Evolutionary conservation across 176 grass and related monocot genomes (phyloP), one percentile per base, ranked within the genome.

Genomic region (Puya raimondii): DNA sequence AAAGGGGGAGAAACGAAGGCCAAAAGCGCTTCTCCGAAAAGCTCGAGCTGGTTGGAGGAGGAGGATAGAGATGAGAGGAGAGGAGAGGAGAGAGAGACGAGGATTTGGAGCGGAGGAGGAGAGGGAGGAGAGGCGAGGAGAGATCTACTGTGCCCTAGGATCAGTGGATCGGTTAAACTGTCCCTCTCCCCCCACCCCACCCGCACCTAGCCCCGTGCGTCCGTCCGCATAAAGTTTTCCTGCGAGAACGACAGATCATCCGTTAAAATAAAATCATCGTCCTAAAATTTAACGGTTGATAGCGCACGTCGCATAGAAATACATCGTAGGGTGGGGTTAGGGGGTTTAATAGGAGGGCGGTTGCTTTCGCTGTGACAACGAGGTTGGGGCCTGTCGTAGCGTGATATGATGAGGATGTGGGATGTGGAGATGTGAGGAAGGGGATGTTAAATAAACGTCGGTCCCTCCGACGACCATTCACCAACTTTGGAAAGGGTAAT

Each of bases 161-260:
- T 49, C 75, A 69, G 65, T 77, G 29, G 6, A 69, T 51, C 42
- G n/a, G 75, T 59, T 63, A 69, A 68, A 67, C 12, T 49, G 51
- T 50, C 75, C 65, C 65, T 16, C 2, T 17, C 48, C 17, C n/a
- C 8, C 2, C 25, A 26, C 25, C 25, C 25, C 2, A 26, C 25
- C 12, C 53, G 0, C 33, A 17, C 13, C n/a, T 57, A 17, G 12
- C 12, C 53, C 53, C n/a, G 17, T 57, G 53, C 33, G 12, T n/a
- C 53, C 16, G n/a, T 61, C 56, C 56, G 17, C n/a, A 61, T 61
- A 22, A 10, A 9, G 6, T 17, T 17, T 57, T 57, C n/a, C 14
- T 57, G n/a, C n/a, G 53, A 57, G 53, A 8, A 57, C 13, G 54
- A 20, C 21, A 4, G 4, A 61, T 20, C 17, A 20, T 61, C 17